Percentiles rank a stretch among this genome's conserved stretches.
Evolutionary conservation across 345 rosid species (phyloP).

Genomic region (Eucalyptus paniculata): DNA sequence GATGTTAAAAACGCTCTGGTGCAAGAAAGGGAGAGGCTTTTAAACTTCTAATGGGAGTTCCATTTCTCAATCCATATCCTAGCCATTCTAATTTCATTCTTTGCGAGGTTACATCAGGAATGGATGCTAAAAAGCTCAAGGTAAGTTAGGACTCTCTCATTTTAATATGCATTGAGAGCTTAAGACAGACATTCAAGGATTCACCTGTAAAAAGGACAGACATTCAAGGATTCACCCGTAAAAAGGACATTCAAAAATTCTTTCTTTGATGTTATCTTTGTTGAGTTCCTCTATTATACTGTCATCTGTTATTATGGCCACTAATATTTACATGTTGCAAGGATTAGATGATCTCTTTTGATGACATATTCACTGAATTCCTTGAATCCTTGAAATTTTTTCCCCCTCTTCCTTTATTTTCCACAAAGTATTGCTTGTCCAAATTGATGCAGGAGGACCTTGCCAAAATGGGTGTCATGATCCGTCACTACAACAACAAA

Average conservation of each 20-base stretch:
- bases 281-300: neutral
- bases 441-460: constrained; percentile 61
- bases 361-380: neutral
- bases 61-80: constrained; percentile 75
- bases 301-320: neutral
- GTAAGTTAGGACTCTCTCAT: constrained; percentile 1
- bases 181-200: neutral
- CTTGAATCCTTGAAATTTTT: neutral
- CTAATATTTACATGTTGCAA: neutral
- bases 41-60: constrained; percentile 49
- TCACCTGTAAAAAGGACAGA: too few relatives aligned
- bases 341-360: neutral
- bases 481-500: constrained; percentile 80
- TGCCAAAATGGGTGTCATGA: constrained; percentile 78
- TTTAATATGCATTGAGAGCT: neutral
- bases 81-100: constrained; percentile 84
- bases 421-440: neutral
- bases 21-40: constrained; percentile 64
- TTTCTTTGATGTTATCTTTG: neutral
- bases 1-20: constrained; percentile 68
- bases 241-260: neutral
- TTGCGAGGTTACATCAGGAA: constrained; percentile 67
- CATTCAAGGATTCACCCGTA: too few relatives aligned
- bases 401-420: neutral
- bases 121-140: constrained; percentile 85